phyloP scores from a whole-genome alignment of 306 rosid species.

The Vigna reflexopilosa region DNA sequence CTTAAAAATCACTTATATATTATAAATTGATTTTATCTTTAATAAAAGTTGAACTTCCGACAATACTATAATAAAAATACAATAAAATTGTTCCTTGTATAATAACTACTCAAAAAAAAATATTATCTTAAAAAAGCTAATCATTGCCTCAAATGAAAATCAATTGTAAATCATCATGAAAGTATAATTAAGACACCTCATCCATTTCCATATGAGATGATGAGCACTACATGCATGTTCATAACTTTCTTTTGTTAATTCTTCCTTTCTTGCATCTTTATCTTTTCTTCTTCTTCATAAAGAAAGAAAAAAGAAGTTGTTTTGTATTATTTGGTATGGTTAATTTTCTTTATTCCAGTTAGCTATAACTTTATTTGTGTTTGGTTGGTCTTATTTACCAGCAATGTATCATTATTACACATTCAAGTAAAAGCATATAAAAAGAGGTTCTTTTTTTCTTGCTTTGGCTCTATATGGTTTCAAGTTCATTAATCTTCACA shows the following conservation, averaged over 20 bases:
- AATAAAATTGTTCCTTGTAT: too few relatives aligned
- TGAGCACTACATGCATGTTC: background rate
- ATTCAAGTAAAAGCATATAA: slow-evolving; percentile 45
- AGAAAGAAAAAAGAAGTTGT: too few relatives aligned
- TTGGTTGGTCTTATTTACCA: slow-evolving; percentile 44
- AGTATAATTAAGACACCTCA: background rate
- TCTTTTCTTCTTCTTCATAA: background rate
- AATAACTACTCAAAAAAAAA: too few relatives aligned
- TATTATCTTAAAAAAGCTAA: too few relatives aligned
- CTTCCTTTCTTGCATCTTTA: background rate
- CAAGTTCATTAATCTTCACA: slow-evolving; percentile 42
- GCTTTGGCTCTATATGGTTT: slow-evolving; percentile 44
- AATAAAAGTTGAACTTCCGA: too few relatives aligned
- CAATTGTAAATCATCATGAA: background rate
- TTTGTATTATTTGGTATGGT: background rate
- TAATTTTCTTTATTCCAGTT: too few relatives aligned
- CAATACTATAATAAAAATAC: too few relatives aligned
- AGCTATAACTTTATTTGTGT: background rate
- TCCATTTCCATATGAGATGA: background rate
- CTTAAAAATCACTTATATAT: too few relatives aligned
- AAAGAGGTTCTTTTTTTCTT: background rate
- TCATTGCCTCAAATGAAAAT: background rate
- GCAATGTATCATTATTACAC: slow-evolving; percentile 49
- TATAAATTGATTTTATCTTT: too few relatives aligned
- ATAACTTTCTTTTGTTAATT: background rate